Evolutionary conservation across 2,329 filamentous ascomycete genomes (phyloP), one percentile per base, ranked within the genome.

Genomic region (Cladosporium oxysporum): DNA sequence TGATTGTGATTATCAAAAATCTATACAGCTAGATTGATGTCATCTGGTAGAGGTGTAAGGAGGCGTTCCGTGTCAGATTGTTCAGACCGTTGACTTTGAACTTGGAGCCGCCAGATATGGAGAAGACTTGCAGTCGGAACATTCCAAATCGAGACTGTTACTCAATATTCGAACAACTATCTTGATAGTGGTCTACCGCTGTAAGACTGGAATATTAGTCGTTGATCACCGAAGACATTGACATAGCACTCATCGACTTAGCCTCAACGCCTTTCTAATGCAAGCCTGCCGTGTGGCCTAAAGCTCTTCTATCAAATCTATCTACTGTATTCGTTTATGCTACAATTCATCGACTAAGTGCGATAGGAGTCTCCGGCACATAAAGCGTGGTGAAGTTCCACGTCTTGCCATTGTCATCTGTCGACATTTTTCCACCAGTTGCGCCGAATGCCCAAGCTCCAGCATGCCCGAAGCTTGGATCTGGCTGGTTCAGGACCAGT

Each of bases 371-470:
- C 49, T 62, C 44, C 14, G 63, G 63, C 16, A 67, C 53, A 23
- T 61, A 58, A 16, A 67, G 35, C 29, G 63, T 66, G 29, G 63
- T 66, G 33, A 66, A 66, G 28, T 64, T 65, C 63, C 66, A 67
- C 10, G 63, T 66, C 52, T 50, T 62, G 26, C 66, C 66, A 12
- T 33, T n/a, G 37, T 67, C 66, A 16, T 53, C 47, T 5, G 66
- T 66, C n/a, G 66, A 66, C 63, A 67, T 67, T 8, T 37, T 47
- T 28, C 66, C 66, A 41, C 63, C 63, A 21, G 63, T 67, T 5
- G 66, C 66, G 21, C 64, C 64, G 16, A 63, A 61, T 7, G 58
- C 31, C 66, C 66, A 66, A 29, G 44, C 60, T 33, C 66, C 55
- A 28, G 44, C 49, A 28, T 68, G 49, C 12, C 47, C 62, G 44